Evolutionary conservation across 495 filamentous ascomycete species (phyloP), one percentile per base, ranked within the genome.

Genomic region (Podospora pseudoanserina): DNA sequence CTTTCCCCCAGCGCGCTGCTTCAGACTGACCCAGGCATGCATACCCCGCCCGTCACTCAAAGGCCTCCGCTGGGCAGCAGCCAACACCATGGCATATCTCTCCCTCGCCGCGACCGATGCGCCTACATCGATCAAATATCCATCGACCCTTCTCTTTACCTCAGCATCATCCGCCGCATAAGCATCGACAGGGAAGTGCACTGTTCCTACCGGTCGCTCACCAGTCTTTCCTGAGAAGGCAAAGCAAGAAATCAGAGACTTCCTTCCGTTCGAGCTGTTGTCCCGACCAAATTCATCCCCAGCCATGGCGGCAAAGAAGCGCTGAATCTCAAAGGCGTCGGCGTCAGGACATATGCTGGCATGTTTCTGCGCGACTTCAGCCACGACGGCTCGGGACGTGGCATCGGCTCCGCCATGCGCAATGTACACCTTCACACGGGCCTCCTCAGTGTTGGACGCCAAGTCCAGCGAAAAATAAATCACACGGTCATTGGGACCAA

Each of bases 21-120:
- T 66, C 39, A 71, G 20, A 30, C 69, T 68, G 60, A 71, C 69
- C 69, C 69, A 71, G 16, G 69, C 66, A 71, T 71, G 69, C 16
- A 71, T 68, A 26, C 66, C 69, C 3, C 66, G 20, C 30, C 62
- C 63, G 1, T 63, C 30, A 18, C 15, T 20, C 34, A 71, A 27
- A 5, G 62, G 62, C 57, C 69, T 39, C 5, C 69, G 69, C 63
- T 71, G 69, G 13, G 65, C 66, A 3, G 69, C 69, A 34, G 62
- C 49, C 30, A 71, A 23, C 26, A 53, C 63, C 20, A 34, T 68
- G 16, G 54, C 28, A 44, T 59, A 63, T 19, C 61, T 63, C 30
- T 19, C 61, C 28, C 61, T 28, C 18, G 32, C 61, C 30, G 13
- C 32, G 5, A 11, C 5, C 28, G 61, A 63, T 19, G 61, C 15